Evolutionary conservation across 176 grass and related monocot genomes (phyloP).

Genomic region (Tillandsia leiboldiana): DNA sequence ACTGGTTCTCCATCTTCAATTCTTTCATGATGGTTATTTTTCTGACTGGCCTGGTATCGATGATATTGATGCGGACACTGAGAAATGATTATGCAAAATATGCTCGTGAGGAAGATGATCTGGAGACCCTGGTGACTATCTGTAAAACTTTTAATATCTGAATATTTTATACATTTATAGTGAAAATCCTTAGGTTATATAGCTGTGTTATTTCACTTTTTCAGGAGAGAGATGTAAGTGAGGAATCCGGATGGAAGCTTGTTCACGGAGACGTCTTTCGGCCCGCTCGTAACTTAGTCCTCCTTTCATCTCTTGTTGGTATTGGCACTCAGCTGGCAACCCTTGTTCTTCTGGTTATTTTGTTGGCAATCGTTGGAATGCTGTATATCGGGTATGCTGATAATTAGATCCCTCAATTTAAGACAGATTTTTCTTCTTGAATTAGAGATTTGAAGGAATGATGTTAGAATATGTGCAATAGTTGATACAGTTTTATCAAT

Average conservation of each 20-base stretch:
- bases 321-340: slow-evolving; percentile 71
- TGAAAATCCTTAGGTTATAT: neutral
- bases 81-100: slow-evolving; percentile 99
- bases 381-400: slow-evolving; percentile 81
- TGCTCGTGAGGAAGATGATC: slow-evolving; percentile 96
- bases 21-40: slow-evolving; percentile 99
- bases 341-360: slow-evolving; percentile 84
- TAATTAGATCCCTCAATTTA: neutral
- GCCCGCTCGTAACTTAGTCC: slow-evolving; percentile 39
- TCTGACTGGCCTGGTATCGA: slow-evolving; percentile 92
- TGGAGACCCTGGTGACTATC: slow-evolving; percentile 63
- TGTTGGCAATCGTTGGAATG: slow-evolving; percentile 94
- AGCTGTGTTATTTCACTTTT: neutral
- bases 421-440: slow-evolving; percentile 1
- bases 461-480: neutral
- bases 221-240: slow-evolving; percentile 95
- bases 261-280: slow-evolving; percentile 99
- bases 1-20: slow-evolving; percentile 99
- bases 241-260: slow-evolving; percentile 99
- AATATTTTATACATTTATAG: neutral
- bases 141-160: neutral
- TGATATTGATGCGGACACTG: slow-evolving; percentile 98
- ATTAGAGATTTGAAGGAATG: neutral
- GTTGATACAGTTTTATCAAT: no score
- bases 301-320: slow-evolving; percentile 88